Conservation (phyloP, 768 basidiomycete species). For the Kwoniella newhampshirensis region DNA sequence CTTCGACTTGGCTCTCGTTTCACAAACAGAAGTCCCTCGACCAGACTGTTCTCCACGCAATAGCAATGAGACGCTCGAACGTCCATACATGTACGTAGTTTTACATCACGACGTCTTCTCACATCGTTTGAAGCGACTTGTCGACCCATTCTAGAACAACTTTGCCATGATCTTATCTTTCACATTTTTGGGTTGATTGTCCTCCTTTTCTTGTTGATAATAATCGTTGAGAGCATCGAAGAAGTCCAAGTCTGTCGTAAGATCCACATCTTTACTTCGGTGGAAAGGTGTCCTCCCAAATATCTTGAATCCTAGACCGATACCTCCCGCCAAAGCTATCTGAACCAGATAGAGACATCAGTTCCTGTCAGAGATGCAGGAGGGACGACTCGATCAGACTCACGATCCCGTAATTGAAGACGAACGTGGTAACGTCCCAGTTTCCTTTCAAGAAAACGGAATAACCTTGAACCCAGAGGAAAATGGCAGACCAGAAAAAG, state of each 20-base stretch:
- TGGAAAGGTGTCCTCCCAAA: slow-evolving; percentile 21
- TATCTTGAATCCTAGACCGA: slow-evolving; percentile 30
- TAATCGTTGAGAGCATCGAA: slow-evolving; percentile 22
- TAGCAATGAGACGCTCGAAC: too few species aligned
- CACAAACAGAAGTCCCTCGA: too few species aligned
- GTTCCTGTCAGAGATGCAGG: not conserved
- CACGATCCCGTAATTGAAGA: slow-evolving; percentile 26
- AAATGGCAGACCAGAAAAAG: slow-evolving; percentile 16
- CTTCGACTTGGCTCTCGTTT: too few species aligned
- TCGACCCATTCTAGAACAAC: slow-evolving; percentile 15
- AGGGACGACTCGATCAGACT: slow-evolving; percentile 3
- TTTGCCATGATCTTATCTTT: slow-evolving; percentile 31
- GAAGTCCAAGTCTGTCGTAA: slow-evolving; percentile 23
- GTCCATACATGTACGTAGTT: too few species aligned
- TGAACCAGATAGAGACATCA: too few species aligned
- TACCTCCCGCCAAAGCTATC: slow-evolving; percentile 21
- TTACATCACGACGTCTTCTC: too few species aligned
- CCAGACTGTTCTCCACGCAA: too few species aligned
- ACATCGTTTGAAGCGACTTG: too few species aligned
- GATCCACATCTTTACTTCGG: slow-evolving; percentile 24
- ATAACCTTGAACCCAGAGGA: slow-evolving; percentile 19
- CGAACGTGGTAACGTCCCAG: slow-evolving; percentile 19
- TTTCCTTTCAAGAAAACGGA: slow-evolving; percentile 25
- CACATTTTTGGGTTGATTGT: slow-evolving; percentile 7
- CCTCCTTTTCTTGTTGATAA: slow-evolving; percentile 26